Percentiles rank a stretch among this genome's conserved stretches.
Evolutionary conservation across 768 basidiomycete species (phyloP).

Genomic region (Boletus rubescentipes): DNA sequence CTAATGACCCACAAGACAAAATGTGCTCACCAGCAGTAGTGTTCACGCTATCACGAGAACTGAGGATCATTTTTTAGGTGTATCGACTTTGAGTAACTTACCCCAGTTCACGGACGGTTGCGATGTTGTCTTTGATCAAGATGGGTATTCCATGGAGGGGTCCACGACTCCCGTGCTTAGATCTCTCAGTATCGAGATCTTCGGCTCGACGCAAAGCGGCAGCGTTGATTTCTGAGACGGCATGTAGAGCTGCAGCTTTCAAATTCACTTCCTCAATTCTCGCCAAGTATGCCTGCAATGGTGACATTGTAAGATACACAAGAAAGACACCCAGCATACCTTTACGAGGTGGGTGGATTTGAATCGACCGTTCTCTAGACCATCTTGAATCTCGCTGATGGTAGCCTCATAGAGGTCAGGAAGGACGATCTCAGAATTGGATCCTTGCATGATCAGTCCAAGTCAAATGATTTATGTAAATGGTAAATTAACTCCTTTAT

Average conservation of each 20-base stretch:
- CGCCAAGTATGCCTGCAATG: slow-evolving; percentile 56
- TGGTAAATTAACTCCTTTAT: background rate
- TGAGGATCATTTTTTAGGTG: background rate
- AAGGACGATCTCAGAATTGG: background rate
- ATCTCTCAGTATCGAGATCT: slow-evolving; percentile 48
- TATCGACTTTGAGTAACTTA: slow-evolving; percentile 6
- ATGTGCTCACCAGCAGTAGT: slow-evolving; percentile 45
- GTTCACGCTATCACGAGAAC: slow-evolving; percentile 43
- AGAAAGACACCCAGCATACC: slow-evolving; percentile 30
- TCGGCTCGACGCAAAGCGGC: slow-evolving; percentile 53
- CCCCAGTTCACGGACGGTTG: slow-evolving; percentile 30
- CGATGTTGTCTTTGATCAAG: slow-evolving; percentile 51
- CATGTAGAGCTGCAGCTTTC: slow-evolving; percentile 54
- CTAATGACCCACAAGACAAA: background rate
- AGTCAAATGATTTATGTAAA: background rate
- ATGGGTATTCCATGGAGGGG: slow-evolving; percentile 59
- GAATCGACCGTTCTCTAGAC: slow-evolving; percentile 50
- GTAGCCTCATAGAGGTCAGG: slow-evolving; percentile 65
- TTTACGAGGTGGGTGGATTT: slow-evolving; percentile 63
- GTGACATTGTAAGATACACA: background rate
- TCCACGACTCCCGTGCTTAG: slow-evolving; percentile 47
- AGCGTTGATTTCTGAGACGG: slow-evolving; percentile 58
- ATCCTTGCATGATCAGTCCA: slow-evolving; percentile 3
- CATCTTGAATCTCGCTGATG: slow-evolving; percentile 52
- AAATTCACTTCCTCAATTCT: slow-evolving; percentile 70